Base-by-base conservation (phyloP, 2,329 filamentous ascomycete genomes). In the Pseudopithomyces maydicus region DNA sequence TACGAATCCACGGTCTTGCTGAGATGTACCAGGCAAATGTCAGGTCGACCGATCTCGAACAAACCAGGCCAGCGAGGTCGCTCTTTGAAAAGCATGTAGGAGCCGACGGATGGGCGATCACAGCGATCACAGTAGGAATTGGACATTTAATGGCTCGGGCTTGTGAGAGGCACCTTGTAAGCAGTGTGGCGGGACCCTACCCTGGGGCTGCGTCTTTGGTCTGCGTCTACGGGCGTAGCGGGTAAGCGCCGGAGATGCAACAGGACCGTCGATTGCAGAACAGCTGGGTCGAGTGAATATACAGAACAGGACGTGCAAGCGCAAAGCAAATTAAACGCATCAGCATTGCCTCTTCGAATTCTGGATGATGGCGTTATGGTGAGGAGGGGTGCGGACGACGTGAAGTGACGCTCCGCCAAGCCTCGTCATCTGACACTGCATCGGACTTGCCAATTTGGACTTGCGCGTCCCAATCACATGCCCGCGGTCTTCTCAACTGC, bases 181-280 rank as follows among this genome's bases (percentile, higher is more conserved):
- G 48, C 23, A 20, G 23, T 15, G 48, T 42, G 38, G 48, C 38
- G 36, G 38, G n/a, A 51, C 48, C 42, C n/a, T 51, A n/a, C 35
- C 33, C 20, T 39, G 38, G 22, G 48, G 48, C 48, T 33, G 48
- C 38, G 22, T 41, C 26, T 23, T 41, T n/a, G n/a, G n/a, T n/a
- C n/a, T n/a, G n/a, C n/a, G 38, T 36, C 39, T 20, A 26, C 11
- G 22, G 48, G 33, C 35, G 48, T 38, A 17, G 23, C 38, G 38
- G 48, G 48, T 51, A 51, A 43, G 48, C 48, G 48, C 48, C 48
- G 48, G 48, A 51, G 15, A 43, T 50, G 35, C 33, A 49, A 14
- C 11, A 26, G 36, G 47, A 41, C 47, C n/a, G 47, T 32, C 35
- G 6, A 50, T 43, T 15, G 17, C 38, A 51, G 17, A 36, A 22